Base-by-base conservation (phyloP, 305 asterid species). In the Stenogyne calaminthoides region DNA sequence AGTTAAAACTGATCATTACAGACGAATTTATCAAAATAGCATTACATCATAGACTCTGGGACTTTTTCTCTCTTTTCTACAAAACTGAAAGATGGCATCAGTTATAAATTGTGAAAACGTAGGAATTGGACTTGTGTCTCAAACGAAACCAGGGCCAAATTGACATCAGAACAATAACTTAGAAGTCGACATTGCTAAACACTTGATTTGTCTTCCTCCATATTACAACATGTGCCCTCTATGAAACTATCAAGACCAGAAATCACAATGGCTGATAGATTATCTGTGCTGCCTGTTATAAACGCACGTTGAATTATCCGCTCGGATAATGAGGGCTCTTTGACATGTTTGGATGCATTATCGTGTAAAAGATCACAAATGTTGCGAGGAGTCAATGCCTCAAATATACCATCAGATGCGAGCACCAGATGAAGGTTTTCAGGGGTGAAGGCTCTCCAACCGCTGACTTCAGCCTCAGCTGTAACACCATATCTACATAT, bases 391-490 rank as follows among this genome's bases (percentile, higher is more conserved):
- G 80, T 83, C 86, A 79, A 22, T 3, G 85, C 82, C 84, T 89
- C 96, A 66, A 87, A 90, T 73, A 87, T 66, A 20, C 96, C 96
- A 47, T 92, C 96, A 6, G 91, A 85, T 60, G 88, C 92, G 16
- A 88, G 63, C 59, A 90, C 89, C 78, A 90, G 22, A 74, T 80
- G 80, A 65, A 72, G 74, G 68, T 87, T 80, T 55, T 81, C 83
- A 10, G 29, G n/a, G 37, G 67, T 70, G 25, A 87, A 82, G 52
- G 52, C 52, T 72, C 79, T 78, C 98, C 96, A 88, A 36, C 84
- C 77, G 0, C 76, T 72, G 65, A 87, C 42, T 74, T 92, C 98
- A 11, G 94, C 90, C 18, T 79, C 92, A n/a, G 94, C 90, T 29
- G 85, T 87, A 61, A 92, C 88, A 11, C 98, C 96, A 56, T 69